Evolutionary conservation across 108 stramenopile genomes (phyloP).

Genomic region (Skeletonema menzelii): DNA sequence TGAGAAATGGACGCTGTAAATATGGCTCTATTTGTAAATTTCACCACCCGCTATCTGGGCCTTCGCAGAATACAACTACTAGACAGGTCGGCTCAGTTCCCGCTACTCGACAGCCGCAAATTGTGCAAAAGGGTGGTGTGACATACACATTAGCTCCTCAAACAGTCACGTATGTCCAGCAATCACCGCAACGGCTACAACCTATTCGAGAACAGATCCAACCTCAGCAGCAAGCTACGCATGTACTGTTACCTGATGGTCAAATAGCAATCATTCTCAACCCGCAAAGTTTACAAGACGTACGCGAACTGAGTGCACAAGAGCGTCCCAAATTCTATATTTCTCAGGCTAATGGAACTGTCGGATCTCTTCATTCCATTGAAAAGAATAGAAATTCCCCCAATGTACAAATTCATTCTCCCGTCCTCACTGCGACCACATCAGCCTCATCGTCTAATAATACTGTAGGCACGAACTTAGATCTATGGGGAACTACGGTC

Average conservation of each 20-base stretch:
- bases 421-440: constrained; percentile 32
- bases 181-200: constrained; percentile 23
- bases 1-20: constrained; percentile 89
- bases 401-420: constrained; percentile 10
- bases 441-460: constrained; percentile 32
- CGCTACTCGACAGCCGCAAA: background rate
- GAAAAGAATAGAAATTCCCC: constrained; percentile 22
- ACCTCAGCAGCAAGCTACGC: constrained; percentile 35
- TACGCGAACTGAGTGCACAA: constrained; percentile 34
- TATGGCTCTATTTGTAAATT: constrained; percentile 91
- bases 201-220: constrained; percentile 41
- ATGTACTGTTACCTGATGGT: constrained; percentile 39
- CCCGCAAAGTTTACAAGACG: constrained; percentile 39
- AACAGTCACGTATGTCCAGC: constrained; percentile 20
- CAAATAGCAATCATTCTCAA: constrained; percentile 46
- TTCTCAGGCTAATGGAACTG: constrained; percentile 30
- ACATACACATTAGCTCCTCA: constrained; percentile 3
- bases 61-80: constrained; percentile 13
- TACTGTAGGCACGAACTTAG: constrained; percentile 29
- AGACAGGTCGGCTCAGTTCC: constrained; percentile 9
- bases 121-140: constrained; percentile 1
- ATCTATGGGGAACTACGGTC: constrained; percentile 26
- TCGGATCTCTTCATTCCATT: constrained; percentile 18
- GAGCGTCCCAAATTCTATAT: constrained; percentile 38
- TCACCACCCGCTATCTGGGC: constrained; percentile 77